Conservation (phyloP, 768 basidiomycete genomes). For the Megacollybia marginata region DNA sequence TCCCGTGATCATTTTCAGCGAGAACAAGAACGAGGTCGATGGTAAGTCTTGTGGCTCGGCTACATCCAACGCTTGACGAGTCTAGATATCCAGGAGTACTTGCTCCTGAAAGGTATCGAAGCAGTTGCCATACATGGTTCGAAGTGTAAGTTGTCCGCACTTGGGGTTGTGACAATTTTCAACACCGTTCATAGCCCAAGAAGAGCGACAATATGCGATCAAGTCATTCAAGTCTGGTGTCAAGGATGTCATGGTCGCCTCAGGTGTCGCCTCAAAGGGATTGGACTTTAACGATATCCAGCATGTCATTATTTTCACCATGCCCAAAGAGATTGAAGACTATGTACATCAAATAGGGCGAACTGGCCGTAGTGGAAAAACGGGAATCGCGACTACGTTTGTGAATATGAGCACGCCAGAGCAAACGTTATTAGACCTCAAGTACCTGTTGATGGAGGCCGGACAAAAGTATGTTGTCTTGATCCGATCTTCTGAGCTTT, state of each 20-base stretch:
- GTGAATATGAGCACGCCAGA: conserved; percentile 97
- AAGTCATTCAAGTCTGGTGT: conserved; percentile 95
- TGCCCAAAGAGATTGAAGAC: conserved; percentile 99
- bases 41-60: conserved; percentile 39
- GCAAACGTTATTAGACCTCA: conserved; percentile 93
- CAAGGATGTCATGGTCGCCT: conserved; percentile 99
- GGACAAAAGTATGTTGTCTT: conserved; percentile 78
- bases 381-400: conserved; percentile 97
- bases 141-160: conserved; percentile 56
- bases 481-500: not conserved
- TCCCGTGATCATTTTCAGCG: conserved; percentile 95
- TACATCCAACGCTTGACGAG: not conserved
- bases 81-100: conserved; percentile 96
- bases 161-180: not conserved
- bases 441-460: conserved; percentile 94
- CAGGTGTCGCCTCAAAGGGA: conserved; percentile 95
- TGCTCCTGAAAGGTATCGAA: conserved; percentile 93
- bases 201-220: conserved; percentile 98
- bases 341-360: conserved; percentile 99
- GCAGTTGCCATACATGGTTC: conserved; percentile 98
- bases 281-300: conserved; percentile 99
- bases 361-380: conserved; percentile 95
- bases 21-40: conserved; percentile 99
- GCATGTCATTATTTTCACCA: conserved; percentile 97
- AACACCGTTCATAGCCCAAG: conserved; percentile 58